These are phyloP conservation scores for Sanguinoderma infundibulare DNA, from an alignment of 1,284 basidiomycete genomes.

Conservation along the genomic window DNA sequence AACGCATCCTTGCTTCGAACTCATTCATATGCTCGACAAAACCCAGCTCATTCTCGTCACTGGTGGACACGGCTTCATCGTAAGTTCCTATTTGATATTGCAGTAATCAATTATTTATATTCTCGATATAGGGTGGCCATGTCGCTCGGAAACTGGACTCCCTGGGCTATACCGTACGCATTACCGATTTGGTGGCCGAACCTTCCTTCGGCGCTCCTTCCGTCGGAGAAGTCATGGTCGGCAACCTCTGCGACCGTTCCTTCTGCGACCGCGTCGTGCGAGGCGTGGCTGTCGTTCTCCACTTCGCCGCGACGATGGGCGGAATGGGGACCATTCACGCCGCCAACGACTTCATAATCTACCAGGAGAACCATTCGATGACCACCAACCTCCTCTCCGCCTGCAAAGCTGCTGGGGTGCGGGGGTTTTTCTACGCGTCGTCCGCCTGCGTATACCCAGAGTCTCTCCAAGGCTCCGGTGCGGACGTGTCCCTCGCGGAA, in stretches of 20 bases:
- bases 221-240: constrained; percentile 44
- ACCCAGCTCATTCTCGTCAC: constrained; percentile 47
- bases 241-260: constrained; percentile 49
- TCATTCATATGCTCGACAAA: constrained; percentile 6
- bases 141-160: constrained; percentile 45
- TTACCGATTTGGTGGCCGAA: constrained; percentile 44
- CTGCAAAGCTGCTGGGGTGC: constrained; percentile 41
- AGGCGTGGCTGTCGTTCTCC: constrained; percentile 49
- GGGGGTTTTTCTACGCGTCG: constrained; percentile 57
- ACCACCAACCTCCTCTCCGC: constrained; percentile 51
- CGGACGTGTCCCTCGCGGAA: constrained; percentile 51
- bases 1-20: not conserved
- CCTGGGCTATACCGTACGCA: constrained; percentile 42
- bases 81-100: constrained; percentile 31
- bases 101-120: not conserved
- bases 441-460: constrained; percentile 64
- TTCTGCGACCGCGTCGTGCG: constrained; percentile 44
- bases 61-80: constrained; percentile 63
- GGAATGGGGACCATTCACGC: constrained; percentile 65
- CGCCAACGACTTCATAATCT: constrained; percentile 53
- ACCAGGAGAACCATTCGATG: constrained; percentile 54
- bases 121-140: constrained; percentile 51
- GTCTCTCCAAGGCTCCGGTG: constrained; percentile 40
- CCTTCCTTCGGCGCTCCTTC: constrained; percentile 34
- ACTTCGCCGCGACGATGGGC: constrained; percentile 65